Percentiles rank a stretch among this genome's conserved stretches.
Evolutionary conservation across 352 stramenopile genomes (phyloP).

Genomic region (Phytophthora macrochlamydospora): DNA sequence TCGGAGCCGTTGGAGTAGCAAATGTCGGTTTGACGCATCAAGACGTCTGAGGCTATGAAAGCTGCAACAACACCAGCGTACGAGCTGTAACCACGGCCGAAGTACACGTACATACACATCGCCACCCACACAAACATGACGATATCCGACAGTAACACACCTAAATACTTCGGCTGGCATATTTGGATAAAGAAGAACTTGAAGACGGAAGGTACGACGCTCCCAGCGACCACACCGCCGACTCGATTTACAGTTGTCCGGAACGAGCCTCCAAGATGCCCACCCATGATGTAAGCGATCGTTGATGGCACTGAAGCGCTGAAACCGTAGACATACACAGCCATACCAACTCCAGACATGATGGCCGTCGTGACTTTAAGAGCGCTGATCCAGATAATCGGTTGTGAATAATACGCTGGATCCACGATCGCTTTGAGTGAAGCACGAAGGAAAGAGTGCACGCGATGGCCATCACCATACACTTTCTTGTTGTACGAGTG

Average conservation of each 20-base stretch:
- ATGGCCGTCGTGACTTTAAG: slow-evolving; percentile 61
- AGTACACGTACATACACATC: slow-evolving; percentile 77
- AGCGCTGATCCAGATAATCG: slow-evolving; percentile 45
- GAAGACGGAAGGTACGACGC: slow-evolving; percentile 76
- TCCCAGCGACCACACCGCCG: slow-evolving; percentile 70
- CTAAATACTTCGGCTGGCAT: slow-evolving; percentile 43
- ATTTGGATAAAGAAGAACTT: slow-evolving; percentile 82
- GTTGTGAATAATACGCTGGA: slow-evolving; percentile 41
- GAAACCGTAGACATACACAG: slow-evolving; percentile 71
- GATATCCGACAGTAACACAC: slow-evolving; percentile 47
- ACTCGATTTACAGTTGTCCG: slow-evolving; percentile 76
- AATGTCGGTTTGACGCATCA: slow-evolving; percentile 63
- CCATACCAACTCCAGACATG: slow-evolving; percentile 62
- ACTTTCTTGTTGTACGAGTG: slow-evolving; percentile 60
- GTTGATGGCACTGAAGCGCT: slow-evolving; percentile 59
- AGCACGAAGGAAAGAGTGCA: slow-evolving; percentile 46
- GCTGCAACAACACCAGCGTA: slow-evolving; percentile 76
- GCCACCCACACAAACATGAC: slow-evolving; percentile 76
- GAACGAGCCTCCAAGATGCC: slow-evolving; percentile 73
- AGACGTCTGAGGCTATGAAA: slow-evolving; percentile 66
- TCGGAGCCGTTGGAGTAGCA: slow-evolving; percentile 49
- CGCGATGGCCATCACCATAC: slow-evolving; percentile 48
- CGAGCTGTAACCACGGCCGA: slow-evolving; percentile 59
- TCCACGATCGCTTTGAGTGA: slow-evolving; percentile 55
- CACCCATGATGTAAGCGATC: slow-evolving; percentile 77